Base-by-base conservation (phyloP, 2,329 filamentous ascomycete genomes). In the Geosmithia morbida region DNA sequence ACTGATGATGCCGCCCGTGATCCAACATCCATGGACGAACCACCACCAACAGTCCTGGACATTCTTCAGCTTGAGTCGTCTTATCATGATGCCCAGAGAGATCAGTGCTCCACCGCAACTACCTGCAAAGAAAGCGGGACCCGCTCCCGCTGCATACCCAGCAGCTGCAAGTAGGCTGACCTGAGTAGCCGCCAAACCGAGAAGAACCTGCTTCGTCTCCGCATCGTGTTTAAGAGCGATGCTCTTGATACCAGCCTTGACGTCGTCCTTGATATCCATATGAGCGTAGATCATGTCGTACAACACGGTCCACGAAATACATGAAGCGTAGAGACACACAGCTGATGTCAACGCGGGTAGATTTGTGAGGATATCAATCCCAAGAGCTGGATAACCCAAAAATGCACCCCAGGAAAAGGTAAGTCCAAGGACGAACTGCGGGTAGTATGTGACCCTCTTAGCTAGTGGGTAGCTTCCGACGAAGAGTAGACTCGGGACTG, bases 281-380 rank as follows among this genome's bases (percentile, higher is more conserved):
- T 94, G 87, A 14, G 87, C 87, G 62, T 94, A 94, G 30, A 94
- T 87, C 79, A 92, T 94, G 61, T 94, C 87, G 61, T 94, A 94
- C 40, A 94, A 66, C 22, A 94, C 74, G 0, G 87, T 94, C 88
- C 88, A 94, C 2, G 85, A 80, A 20, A 92, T 71, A 55, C 88
- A 92, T 42, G 83, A 87, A 11, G 75, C 67, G 59, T 94, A 94
- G 45, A 94, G 67, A 49, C 76, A 77, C 2, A 71, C 77, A 1
- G 85, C 84, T 1, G 83, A 79, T 3, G 72, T 68, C 49, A 86
- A 59, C 2, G 85, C 83, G 1, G 75, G 63, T 19, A 66, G 66
- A 52, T 83, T 76, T 6, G 75, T 66, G 13, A 90, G 62, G n/a
- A 92, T 61, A 53, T 89, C 85, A 37, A 92, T 67, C 2, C 85